These are phyloP conservation scores for Chytriomyces hyalinus DNA, from an alignment of 192 early-diverging fungal species.

Conservation along the genomic window DNA sequence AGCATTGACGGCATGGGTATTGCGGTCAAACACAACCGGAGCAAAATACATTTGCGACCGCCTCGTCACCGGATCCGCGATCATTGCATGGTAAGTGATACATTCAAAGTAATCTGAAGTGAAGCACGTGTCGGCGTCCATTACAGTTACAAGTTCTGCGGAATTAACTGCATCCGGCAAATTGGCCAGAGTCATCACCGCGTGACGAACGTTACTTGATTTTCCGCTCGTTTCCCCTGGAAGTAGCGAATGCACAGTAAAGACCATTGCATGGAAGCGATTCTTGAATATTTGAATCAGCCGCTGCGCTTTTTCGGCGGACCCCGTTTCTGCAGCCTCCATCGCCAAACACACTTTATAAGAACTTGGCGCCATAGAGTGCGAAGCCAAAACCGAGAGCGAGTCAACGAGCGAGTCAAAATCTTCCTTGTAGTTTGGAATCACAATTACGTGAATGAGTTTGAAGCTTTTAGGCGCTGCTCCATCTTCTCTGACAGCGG, in stretches of 20 bases:
- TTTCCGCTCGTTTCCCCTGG: constrained; percentile 62
- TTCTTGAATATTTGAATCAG: constrained; percentile 45
- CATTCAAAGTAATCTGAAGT: constrained; percentile 56
- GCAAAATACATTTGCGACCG: constrained; percentile 26
- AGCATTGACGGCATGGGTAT: constrained; percentile 55
- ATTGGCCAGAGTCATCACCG: constrained; percentile 55
- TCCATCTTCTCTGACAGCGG: too few relatives aligned
- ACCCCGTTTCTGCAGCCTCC: constrained; percentile 59
- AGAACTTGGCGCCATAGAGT: constrained; percentile 9
- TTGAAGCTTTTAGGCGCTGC: neutral
- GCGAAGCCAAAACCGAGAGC: constrained; percentile 52
- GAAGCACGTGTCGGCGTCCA: constrained; percentile 61
- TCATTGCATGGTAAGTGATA: neutral
- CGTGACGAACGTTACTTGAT: constrained; percentile 54
- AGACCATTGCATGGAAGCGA: constrained; percentile 54
- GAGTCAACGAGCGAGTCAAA: constrained; percentile 55
- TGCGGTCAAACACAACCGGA: constrained; percentile 50
- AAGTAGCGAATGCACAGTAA: constrained; percentile 50
- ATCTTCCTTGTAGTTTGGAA: constrained; percentile 65
- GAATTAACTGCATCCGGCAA: constrained; percentile 56
- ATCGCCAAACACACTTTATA: constrained; percentile 61
- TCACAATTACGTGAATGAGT: constrained; percentile 56
- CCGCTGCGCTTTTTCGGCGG: constrained; percentile 49
- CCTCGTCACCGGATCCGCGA: neutral
- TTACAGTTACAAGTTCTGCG: constrained; percentile 56